Base-by-base conservation (phyloP, 805 yeast genomes). In the Metschnikowia baotianmanensis region DNA sequence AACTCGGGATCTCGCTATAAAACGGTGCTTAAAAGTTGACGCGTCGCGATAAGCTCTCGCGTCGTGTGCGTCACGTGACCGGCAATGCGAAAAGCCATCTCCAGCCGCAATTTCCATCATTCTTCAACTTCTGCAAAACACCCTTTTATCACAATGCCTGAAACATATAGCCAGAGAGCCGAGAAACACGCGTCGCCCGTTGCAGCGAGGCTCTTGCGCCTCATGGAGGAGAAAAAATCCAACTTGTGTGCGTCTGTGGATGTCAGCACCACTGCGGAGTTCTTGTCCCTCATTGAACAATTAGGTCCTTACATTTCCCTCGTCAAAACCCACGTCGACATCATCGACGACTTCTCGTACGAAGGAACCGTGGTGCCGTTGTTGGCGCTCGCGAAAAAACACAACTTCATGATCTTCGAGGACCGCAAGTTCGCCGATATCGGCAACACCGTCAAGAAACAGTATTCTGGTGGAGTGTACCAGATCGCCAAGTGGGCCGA, bases 341-440 rank as follows among this genome's bases (percentile, higher is more conserved):
- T 91, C 45, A 72, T 93, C 31, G 89, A 84, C 43, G 99, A 93
- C 62, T 93, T 91, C 61, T 67, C 86, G 1, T 82, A 81, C 59
- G 96, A 87, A 39, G 76, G 74, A 1, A 90, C 97, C 0, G 76
- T 91, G 21, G 63, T 64, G 6, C 97, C 98, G 1, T 68, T 93
- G 47, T 64, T 83, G 44, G 78, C 59, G 39, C 70, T 93, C 23
- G 78, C 96, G 16, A 68, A 78, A 53, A 88, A 89, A 58, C 91
- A 90, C 69, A 79, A 84, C 50, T 93, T 93, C 57, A 67, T 93
- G 73, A 83, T 93, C 51, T 93, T 93, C 59, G 99, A 93, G 67
- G 99, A 93, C 67, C 77, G 99, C 50, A 93, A 93, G 67, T 93
- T 93, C 65, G 99, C 99, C 18, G 99, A 93, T 63, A 93, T 93